These are phyloP conservation scores for Paramecium pentaurelia DNA, from an alignment of 73 alveolate species.

Conservation along the genomic window DNA sequence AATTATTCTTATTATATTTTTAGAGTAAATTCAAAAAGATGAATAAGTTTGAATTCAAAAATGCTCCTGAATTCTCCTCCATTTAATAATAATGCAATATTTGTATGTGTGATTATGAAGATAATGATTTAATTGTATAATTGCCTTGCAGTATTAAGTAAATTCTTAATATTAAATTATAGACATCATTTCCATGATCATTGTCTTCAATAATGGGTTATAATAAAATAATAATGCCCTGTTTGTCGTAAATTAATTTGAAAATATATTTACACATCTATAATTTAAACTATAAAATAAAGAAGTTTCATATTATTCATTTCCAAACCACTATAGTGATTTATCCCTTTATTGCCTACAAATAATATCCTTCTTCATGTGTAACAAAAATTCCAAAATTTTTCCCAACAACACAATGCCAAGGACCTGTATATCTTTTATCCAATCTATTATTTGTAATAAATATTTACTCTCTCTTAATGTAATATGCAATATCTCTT, in stretches of 20 bases:
- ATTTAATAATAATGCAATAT: not conserved
- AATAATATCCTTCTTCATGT: constrained; percentile 90
- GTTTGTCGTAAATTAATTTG: constrained; percentile 6
- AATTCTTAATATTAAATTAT: not conserved
- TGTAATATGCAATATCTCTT: constrained; percentile 7
- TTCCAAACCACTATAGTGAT: constrained; percentile 75
- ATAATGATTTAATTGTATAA: not conserved
- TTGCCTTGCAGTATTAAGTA: constrained; percentile 5
- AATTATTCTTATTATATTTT: not conserved
- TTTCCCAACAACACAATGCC: constrained; percentile 98
- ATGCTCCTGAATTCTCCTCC: not conserved
- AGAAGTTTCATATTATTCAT: constrained; percentile 30
- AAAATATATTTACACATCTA: not conserved
- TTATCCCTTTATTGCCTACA: constrained; percentile 94
- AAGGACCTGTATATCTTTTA: constrained; percentile 51
- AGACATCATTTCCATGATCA: constrained; percentile 30
- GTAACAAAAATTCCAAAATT: constrained; percentile 92
- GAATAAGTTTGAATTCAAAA: not conserved
- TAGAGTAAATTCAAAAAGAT: not conserved
- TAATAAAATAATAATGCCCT: not conserved
- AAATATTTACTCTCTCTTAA: not conserved
- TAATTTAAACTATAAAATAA: not conserved
- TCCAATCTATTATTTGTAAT: not conserved
- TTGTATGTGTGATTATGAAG: constrained; percentile 9
- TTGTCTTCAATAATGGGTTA: constrained; percentile 2